Percentiles rank a stretch among this genome's conserved stretches.
These are phyloP conservation scores for Lepidium didymum DNA, from an alignment of 345 rosid species.

Conservation along the genomic window DNA sequence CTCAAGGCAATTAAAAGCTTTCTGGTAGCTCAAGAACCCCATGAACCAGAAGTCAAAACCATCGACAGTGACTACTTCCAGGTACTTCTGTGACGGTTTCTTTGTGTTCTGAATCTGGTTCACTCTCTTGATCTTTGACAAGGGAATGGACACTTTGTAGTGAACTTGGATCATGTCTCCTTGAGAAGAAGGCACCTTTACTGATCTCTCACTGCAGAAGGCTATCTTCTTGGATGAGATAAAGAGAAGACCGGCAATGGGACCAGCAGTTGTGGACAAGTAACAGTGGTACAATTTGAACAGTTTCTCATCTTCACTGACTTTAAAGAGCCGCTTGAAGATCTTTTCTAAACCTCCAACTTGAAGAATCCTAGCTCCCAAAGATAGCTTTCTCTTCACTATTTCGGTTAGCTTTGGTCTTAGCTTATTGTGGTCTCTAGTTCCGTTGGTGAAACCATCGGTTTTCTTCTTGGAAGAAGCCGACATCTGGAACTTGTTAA, in stretches of 20 bases:
- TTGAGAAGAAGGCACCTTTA: slow-evolving; percentile 24
- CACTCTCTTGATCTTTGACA: slow-evolving; percentile 24
- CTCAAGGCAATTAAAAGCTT: slow-evolving; percentile 28
- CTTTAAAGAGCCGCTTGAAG: slow-evolving; percentile 32
- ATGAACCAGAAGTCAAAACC: slow-evolving; percentile 38
- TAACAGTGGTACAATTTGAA: slow-evolving; percentile 42
- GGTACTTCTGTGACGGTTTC: slow-evolving; percentile 30
- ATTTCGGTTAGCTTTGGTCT: slow-evolving; percentile 37
- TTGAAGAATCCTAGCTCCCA: slow-evolving; percentile 35
- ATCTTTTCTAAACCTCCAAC: slow-evolving; percentile 29
- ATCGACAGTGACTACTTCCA: slow-evolving; percentile 30
- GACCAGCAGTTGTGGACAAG: slow-evolving; percentile 47
- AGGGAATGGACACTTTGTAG: slow-evolving; percentile 39
- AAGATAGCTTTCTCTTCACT: slow-evolving; percentile 32
- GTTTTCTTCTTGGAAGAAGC: slow-evolving; percentile 35
- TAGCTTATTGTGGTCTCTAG: slow-evolving; percentile 48
- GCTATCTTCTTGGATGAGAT: slow-evolving; percentile 34
- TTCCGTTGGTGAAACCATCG: slow-evolving; percentile 37
- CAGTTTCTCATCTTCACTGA: slow-evolving; percentile 37
- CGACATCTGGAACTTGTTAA: slow-evolving; percentile 16
- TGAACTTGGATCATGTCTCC: slow-evolving; percentile 33
- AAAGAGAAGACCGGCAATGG: slow-evolving; percentile 46
- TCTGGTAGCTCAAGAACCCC: slow-evolving; percentile 35
- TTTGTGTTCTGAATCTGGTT: slow-evolving; percentile 26
- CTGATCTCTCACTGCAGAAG: slow-evolving; percentile 32